Evolutionary conservation across 2,329 filamentous ascomycete genomes (phyloP).

Genomic region (Aureobasidium leucospermi): DNA sequence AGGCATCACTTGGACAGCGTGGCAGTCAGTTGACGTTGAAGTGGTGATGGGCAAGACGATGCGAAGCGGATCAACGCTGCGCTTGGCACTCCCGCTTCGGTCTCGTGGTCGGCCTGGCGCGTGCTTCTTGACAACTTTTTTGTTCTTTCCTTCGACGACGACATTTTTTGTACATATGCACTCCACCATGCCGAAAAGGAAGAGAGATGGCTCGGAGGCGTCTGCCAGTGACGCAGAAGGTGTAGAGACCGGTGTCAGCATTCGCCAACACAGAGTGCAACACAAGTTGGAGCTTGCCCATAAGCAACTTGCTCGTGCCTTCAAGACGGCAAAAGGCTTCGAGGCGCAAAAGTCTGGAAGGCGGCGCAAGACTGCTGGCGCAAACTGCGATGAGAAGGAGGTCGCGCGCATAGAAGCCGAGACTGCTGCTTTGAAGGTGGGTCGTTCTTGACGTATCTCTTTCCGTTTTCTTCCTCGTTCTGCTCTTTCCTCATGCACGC

Average conservation of each 20-base stretch:
- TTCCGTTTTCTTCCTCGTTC: neutral
- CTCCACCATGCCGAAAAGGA: slow-evolving; percentile 26
- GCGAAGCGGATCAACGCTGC: neutral
- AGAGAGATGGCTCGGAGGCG: slow-evolving; percentile 20
- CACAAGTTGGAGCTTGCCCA: slow-evolving; percentile 46
- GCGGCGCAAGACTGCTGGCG: slow-evolving; percentile 49
- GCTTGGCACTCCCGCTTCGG: neutral
- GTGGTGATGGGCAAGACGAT: slow-evolving; percentile 1
- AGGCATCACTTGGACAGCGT: neutral
- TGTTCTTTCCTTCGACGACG: neutral
- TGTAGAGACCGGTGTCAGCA: slow-evolving; percentile 16
- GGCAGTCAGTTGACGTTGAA: slow-evolving; percentile 11
- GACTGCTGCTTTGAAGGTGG: slow-evolving; percentile 50
- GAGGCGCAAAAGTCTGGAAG: slow-evolving; percentile 68
- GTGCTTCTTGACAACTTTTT: slow-evolving; percentile 7
- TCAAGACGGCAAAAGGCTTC: slow-evolving; percentile 68
- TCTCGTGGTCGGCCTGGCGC: slow-evolving; percentile 1
- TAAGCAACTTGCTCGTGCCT: slow-evolving; percentile 56
- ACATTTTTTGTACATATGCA: neutral
- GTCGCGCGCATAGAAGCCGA: slow-evolving; percentile 57
- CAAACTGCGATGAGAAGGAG: slow-evolving; percentile 39
- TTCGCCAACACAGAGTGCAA: slow-evolving; percentile 40
- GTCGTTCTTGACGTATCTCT: slow-evolving; percentile 12
- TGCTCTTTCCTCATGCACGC: neutral
- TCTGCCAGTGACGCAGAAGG: slow-evolving; percentile 18